Evolutionary conservation across 495 filamentous ascomycete genomes (phyloP).

Genomic region (Podospora didyma): DNA sequence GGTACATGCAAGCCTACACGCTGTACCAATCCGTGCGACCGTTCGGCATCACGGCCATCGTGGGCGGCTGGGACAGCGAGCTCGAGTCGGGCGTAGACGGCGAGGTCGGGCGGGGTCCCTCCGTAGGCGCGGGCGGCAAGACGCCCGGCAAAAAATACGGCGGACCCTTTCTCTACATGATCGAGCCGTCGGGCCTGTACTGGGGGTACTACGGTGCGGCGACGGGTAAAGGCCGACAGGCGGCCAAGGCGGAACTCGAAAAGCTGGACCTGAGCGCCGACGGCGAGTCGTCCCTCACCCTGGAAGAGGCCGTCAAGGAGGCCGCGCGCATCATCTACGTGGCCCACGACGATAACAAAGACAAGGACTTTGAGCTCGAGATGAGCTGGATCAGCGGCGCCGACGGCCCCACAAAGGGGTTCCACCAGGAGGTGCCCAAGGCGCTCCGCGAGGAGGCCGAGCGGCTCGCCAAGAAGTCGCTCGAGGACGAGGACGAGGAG

Average conservation of each 20-base stretch:
- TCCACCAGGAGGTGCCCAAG: conserved; percentile 87
- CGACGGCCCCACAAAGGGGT: conserved; percentile 83
- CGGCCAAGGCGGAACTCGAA: conserved; percentile 95
- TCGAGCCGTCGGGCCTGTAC: conserved; percentile 93
- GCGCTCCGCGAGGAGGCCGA: conserved; percentile 87
- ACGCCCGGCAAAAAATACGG: conserved; percentile 69
- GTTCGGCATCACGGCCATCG: conserved; percentile 91
- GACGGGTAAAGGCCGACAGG: conserved; percentile 92
- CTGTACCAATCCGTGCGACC: conserved; percentile 94
- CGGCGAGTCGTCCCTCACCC: conserved; percentile 49
- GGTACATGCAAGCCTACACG: conserved; percentile 95
- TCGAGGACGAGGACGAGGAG: conserved; percentile 73
- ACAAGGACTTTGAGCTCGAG: conserved; percentile 98
- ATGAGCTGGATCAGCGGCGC: conserved; percentile 93
- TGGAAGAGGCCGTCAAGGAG: conserved; percentile 89
- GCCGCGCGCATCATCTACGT: conserved; percentile 94
- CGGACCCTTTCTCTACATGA: conserved; percentile 94
- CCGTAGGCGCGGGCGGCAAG: conserved; percentile 76
- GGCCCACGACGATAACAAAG: conserved; percentile 92
- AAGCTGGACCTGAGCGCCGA: conserved; percentile 78
- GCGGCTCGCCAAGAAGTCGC: conserved; percentile 71
- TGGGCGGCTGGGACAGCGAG: conserved; percentile 90
- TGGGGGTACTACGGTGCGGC: conserved; percentile 99
- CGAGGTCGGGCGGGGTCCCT: conserved; percentile 76
- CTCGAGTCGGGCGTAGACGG: conserved; percentile 76